phyloP scores from a whole-genome alignment of 768 basidiomycete genomes.

The Hypholoma sublateritium region DNA sequence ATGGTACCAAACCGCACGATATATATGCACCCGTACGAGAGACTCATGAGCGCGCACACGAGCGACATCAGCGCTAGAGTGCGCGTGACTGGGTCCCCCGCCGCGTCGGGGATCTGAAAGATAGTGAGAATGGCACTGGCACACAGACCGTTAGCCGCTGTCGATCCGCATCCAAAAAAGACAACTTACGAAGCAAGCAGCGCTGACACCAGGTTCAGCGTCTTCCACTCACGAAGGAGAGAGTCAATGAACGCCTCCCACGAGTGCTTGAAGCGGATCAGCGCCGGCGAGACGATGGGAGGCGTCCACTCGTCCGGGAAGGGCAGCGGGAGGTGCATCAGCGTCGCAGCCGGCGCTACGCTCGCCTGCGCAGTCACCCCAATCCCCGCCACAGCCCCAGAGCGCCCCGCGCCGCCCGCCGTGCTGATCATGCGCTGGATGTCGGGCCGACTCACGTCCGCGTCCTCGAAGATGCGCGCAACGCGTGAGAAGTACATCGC shows the following conservation, averaged over 20 bases:
- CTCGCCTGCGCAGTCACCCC: conserved; percentile 24
- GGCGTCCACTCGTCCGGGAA: conserved; percentile 56
- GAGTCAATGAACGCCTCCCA: conserved; percentile 77
- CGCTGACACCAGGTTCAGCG: conserved; percentile 70
- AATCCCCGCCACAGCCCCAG: conserved; percentile 25
- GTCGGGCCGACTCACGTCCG: conserved; percentile 75
- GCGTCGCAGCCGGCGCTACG: conserved; percentile 15
- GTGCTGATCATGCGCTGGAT: conserved; percentile 53
- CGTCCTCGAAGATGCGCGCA: conserved; percentile 72
- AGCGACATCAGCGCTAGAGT: conserved; percentile 65
- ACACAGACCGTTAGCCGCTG: too few species aligned
- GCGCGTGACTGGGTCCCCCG: conserved; percentile 59
- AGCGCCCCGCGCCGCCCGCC: conserved; percentile 21
- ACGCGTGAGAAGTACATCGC: conserved; percentile 80
- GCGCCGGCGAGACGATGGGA: conserved; percentile 57
- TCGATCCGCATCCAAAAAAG: neutral
- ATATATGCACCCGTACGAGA: conserved; percentile 73
- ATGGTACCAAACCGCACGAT: conserved; percentile 72
- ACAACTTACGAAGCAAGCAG: conserved; percentile 44
- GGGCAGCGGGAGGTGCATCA: conserved; percentile 34
- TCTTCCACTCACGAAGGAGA: conserved; percentile 74
- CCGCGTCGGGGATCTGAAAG: conserved; percentile 58
- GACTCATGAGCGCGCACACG: conserved; percentile 65
- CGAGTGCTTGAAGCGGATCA: conserved; percentile 61
- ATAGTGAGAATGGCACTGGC: conserved; percentile 66